phyloP scores from a whole-genome alignment of 140 eudicot genomes.

The Anethum foeniculum region DNA sequence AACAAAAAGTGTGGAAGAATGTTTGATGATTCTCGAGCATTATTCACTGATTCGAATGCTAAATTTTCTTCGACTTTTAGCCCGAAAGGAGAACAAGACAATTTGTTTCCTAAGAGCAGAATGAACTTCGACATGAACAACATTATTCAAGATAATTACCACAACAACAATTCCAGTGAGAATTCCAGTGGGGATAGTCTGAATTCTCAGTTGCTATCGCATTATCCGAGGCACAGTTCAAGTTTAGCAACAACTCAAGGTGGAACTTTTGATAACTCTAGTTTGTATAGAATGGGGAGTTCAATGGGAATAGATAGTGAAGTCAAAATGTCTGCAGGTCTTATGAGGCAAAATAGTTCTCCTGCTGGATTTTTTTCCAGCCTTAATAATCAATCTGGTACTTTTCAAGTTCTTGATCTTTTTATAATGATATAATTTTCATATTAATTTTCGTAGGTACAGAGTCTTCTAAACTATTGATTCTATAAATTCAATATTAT shows the following conservation, averaged over 20 bases:
- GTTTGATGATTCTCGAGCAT: slow-evolving; percentile 53
- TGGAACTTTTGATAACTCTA: slow-evolving; percentile 20
- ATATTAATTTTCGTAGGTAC: neutral
- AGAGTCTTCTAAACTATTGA: neutral
- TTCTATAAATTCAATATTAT: neutral
- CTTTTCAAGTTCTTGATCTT: slow-evolving; percentile 16
- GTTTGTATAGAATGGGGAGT: slow-evolving; percentile 22
- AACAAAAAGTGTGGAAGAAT: slow-evolving; percentile 27
- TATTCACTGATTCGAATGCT: slow-evolving; percentile 28
- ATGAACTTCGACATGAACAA: slow-evolving; percentile 26
- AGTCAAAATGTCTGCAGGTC: slow-evolving; percentile 37
- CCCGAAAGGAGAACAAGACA: slow-evolving; percentile 5
- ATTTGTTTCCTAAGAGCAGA: slow-evolving; percentile 5
- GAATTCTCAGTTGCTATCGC: slow-evolving; percentile 19
- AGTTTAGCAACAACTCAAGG: slow-evolving; percentile 21
- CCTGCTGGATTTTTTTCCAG: slow-evolving; percentile 77
- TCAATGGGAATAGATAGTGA: slow-evolving; percentile 28
- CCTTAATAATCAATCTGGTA: slow-evolving; percentile 55
- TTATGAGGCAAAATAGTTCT: slow-evolving; percentile 72
- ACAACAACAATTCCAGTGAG: slow-evolving; percentile 16
- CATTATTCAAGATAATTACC: slow-evolving; percentile 17
- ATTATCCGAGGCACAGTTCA: slow-evolving; percentile 39
- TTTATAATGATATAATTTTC: neutral
- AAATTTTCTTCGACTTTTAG: slow-evolving; percentile 21
- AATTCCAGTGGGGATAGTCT: slow-evolving; percentile 23